A percentile compares a stretch with the other conserved stretches of the same genome.
These are phyloP conservation scores for Pythium phragmitis DNA, from an alignment of 352 stramenopile genomes.

Conservation along the genomic window DNA sequence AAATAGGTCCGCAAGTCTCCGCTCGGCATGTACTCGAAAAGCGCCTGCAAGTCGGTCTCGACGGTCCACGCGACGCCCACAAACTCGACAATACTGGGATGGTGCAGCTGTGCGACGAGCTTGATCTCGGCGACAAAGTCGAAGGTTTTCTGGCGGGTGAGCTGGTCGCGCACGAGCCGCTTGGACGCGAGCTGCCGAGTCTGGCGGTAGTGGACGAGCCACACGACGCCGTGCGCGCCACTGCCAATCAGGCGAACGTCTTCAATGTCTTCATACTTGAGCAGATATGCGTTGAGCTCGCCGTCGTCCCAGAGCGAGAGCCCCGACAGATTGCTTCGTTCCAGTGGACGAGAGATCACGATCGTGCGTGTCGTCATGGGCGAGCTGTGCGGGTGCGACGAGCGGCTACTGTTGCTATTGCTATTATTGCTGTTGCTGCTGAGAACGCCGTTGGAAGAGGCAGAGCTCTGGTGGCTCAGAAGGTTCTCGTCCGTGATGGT, in stretches of 20 bases:
- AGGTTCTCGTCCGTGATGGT: not conserved
- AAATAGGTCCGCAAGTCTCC: slow-evolving; percentile 59
- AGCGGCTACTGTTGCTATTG: not conserved
- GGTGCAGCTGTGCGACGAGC: slow-evolving; percentile 53
- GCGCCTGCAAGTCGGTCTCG: slow-evolving; percentile 53
- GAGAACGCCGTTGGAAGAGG: too few relatives aligned
- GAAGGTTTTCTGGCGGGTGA: slow-evolving; percentile 39
- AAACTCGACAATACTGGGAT: slow-evolving; percentile 65
- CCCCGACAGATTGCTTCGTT: not conserved
- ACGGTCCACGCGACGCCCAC: slow-evolving; percentile 68
- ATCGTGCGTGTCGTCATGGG: slow-evolving; percentile 7
- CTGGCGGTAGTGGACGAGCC: slow-evolving; percentile 38
- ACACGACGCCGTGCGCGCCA: slow-evolving; percentile 48
- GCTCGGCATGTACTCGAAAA: slow-evolving; percentile 69
- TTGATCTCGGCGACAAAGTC: slow-evolving; percentile 77
- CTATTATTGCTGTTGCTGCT: too few relatives aligned
- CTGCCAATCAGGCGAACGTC: slow-evolving; percentile 48
- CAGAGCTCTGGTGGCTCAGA: not conserved
- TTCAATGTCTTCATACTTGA: slow-evolving; percentile 47
- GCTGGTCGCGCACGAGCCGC: slow-evolving; percentile 44
- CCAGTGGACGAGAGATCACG: not conserved
- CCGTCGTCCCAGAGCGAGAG: slow-evolving; percentile 50
- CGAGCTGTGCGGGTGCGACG: not conserved
- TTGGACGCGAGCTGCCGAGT: slow-evolving; percentile 48
- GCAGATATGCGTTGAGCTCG: slow-evolving; percentile 45